Evolutionary conservation across 352 stramenopile species (phyloP), one percentile per base, ranked within the genome.

Genomic region (Pythium inflatum): DNA sequence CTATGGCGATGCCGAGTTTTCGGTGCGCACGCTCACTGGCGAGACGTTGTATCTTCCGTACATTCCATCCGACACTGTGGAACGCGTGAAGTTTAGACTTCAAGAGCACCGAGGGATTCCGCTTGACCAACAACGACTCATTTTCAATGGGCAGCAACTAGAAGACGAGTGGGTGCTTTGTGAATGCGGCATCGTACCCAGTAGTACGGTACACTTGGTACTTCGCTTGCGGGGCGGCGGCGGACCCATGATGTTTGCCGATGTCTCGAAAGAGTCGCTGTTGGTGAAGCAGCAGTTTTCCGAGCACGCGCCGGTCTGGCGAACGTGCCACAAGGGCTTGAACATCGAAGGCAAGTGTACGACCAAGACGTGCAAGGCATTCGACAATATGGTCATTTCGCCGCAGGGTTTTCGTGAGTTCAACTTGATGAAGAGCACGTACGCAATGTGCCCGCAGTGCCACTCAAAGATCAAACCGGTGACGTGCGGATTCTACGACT

Each of bases 121-220:
- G 24, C 68, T 80, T 9, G 89, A 97, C 50, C 87, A 97, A 66
- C 94, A 98, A 67, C 79, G 90, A 41, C 74, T 98, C 14, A 97
- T 98, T 57, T 98, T 97, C 71, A 90, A 77, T 27, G 90, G 90
- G 27, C 89, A 94, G 69, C 91, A 97, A 74, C 79, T 98, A 11
- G 89, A 97, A 71, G 91, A 97, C 65, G 75, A 75, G 24, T 91
- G 93, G 59, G 92, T 87, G 13, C 70, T 98, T 20, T 78, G 82
- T 61, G 88, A 97, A 70, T 98, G 97, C 82, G 78, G 92, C 49
- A 92, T 98, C 45, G 74, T 95, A 68, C 94, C 94, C 70, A 83
- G 95, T 64, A 94, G 79, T 58, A 97, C 78, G 24, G 68, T 98
- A 11, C 87, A 97, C 73, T 79, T 97, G 45, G 88, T 96, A 11